These are phyloP conservation scores for Populus hybrid DNA, from an alignment of 441 rosid species.

Conservation along the genomic window DNA sequence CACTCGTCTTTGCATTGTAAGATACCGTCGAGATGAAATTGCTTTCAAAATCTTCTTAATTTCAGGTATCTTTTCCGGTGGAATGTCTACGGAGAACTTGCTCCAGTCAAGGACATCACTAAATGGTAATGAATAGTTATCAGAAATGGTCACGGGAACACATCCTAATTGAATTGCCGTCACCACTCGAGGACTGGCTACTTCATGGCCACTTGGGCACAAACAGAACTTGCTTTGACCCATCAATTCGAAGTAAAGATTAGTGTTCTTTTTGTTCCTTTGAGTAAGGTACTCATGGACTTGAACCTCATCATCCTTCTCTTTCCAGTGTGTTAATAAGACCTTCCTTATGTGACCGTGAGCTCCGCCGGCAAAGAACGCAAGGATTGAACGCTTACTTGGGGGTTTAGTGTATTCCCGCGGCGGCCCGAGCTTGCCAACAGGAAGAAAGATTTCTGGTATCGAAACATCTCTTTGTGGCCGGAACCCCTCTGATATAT, in stretches of 20 bases:
- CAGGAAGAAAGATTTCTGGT: slow-evolving; percentile 27
- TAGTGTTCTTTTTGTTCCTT: slow-evolving; percentile 3
- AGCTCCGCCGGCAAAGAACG: slow-evolving; percentile 47
- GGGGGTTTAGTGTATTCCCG: slow-evolving; percentile 13
- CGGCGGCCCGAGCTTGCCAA: slow-evolving; percentile 20
- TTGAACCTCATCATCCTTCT: slow-evolving; percentile 34
- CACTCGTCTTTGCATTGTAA: slow-evolving; percentile 41
- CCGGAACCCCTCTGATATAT: slow-evolving; percentile 40
- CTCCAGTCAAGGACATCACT: slow-evolving; percentile 75
- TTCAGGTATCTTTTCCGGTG: slow-evolving; percentile 17
- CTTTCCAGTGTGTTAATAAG: slow-evolving; percentile 41
- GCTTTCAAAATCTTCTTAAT: not conserved
- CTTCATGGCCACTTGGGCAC: slow-evolving; percentile 61
- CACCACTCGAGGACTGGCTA: slow-evolving; percentile 45
- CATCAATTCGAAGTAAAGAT: slow-evolving; percentile 30
- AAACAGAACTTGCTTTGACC: slow-evolving; percentile 44
- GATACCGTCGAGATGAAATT: slow-evolving; percentile 38
- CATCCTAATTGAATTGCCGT: slow-evolving; percentile 34
- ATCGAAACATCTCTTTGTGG: slow-evolving; percentile 46
- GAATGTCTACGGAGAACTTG: slow-evolving; percentile 50
- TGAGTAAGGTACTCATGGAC: slow-evolving; percentile 35
- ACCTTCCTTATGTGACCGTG: slow-evolving; percentile 44
- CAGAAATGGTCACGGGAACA: slow-evolving; percentile 48
- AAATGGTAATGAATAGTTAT: slow-evolving; percentile 60
- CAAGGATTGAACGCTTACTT: slow-evolving; percentile 34